Percentiles rank a stretch among this genome's conserved stretches.
These are phyloP conservation scores for Epichloe hybrida DNA, from an alignment of 2,329 filamentous ascomycete species.

Conservation along the genomic window DNA sequence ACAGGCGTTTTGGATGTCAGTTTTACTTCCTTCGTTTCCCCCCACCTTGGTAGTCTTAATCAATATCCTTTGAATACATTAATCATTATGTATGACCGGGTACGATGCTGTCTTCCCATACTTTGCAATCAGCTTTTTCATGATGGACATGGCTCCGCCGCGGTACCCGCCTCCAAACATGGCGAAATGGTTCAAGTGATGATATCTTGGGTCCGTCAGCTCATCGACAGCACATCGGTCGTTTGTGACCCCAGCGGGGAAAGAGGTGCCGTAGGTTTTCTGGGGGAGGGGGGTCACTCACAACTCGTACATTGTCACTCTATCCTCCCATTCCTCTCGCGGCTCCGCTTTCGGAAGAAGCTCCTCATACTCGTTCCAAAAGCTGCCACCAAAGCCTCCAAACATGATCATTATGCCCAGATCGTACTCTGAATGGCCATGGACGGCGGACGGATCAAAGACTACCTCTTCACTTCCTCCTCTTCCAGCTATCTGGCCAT, in stretches of 20 bases:
- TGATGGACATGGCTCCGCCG: conserved; percentile 63
- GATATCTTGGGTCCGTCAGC: conserved; percentile 44
- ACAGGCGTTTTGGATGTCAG: conserved; percentile 12
- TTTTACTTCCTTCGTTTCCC: conserved; percentile 1
- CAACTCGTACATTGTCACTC: conserved; percentile 70
- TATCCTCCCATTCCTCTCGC: conserved; percentile 69
- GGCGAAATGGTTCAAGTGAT: conserved; percentile 79
- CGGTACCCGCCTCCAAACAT: conserved; percentile 74
- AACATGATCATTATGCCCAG: conserved; percentile 95
- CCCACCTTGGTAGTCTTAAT: neutral
- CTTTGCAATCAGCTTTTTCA: conserved; percentile 59
- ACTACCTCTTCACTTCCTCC: conserved; percentile 57
- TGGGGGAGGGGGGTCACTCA: conserved; percentile 29
- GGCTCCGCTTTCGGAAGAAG: conserved; percentile 71
- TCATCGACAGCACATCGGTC: neutral
- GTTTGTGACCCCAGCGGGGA: neutral
- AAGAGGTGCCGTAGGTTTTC: too few relatives aligned
- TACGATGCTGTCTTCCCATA: conserved; percentile 35
- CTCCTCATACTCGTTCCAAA: conserved; percentile 65
- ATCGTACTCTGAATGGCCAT: conserved; percentile 82
- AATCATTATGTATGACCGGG: neutral
- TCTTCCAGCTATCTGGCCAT: conserved; percentile 45
- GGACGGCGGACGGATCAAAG: conserved; percentile 70
- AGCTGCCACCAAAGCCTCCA: conserved; percentile 62
- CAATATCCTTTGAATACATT: conserved; percentile 2